A percentile compares a stretch with the other conserved stretches of the same genome.
Evolutionary conservation across 192 early-diverging fungal species (phyloP).

Genomic region (Backusella liffmaniae): DNA sequence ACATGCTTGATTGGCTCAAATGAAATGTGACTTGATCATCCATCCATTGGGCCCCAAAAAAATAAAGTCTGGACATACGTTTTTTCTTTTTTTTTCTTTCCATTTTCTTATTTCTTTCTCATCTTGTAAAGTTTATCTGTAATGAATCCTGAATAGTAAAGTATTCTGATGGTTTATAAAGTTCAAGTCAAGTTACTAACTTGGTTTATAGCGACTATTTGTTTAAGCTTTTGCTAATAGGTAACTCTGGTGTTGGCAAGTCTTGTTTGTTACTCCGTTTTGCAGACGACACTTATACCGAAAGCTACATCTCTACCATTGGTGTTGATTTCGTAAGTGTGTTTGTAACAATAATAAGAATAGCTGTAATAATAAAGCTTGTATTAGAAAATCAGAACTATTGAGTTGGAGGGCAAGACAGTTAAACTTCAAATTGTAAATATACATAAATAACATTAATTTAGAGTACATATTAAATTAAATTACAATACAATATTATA

Average conservation of each 20-base stretch:
- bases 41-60: neutral
- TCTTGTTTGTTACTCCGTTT: slow-evolving; percentile 93
- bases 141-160: slow-evolving; percentile 21
- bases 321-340: slow-evolving; percentile 92
- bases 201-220: slow-evolving; percentile 79
- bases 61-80: neutral
- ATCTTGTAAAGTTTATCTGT: neutral
- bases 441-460: neutral
- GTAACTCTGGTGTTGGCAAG: slow-evolving; percentile 98
- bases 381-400: slow-evolving; percentile 91
- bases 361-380: neutral
- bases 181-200: neutral
- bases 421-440: slow-evolving; percentile 93
- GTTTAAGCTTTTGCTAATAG: slow-evolving; percentile 95
- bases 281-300: slow-evolving; percentile 96
- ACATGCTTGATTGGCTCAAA: neutral
- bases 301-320: slow-evolving; percentile 95
- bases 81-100: neutral
- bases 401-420: slow-evolving; percentile 95
- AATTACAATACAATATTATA: slow-evolving; percentile 14
- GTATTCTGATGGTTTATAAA: neutral
- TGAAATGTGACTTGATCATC: slow-evolving; percentile 1
- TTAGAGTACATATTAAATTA: neutral
- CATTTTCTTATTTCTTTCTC: neutral
- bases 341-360: neutral